These are phyloP conservation scores for Inga laurina DNA, from an alignment of 306 rosid species.

Conservation along the genomic window DNA sequence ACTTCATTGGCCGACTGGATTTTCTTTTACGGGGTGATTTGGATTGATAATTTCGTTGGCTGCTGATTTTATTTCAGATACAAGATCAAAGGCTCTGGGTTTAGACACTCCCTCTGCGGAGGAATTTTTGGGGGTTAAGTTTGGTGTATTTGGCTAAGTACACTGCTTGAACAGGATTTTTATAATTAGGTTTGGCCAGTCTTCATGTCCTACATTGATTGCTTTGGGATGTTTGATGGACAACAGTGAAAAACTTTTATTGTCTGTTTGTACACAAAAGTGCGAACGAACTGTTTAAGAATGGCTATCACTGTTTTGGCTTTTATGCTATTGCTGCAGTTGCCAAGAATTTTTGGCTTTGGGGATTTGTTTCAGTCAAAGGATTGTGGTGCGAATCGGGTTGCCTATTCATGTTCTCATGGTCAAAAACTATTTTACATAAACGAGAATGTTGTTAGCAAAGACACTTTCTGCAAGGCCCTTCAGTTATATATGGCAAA, in stretches of 20 bases:
- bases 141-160: background rate
- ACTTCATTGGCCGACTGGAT: background rate
- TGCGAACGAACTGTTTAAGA: conserved; percentile 34
- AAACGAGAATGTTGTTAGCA: conserved; percentile 56
- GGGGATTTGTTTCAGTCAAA: conserved; percentile 30
- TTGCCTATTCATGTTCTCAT: conserved; percentile 45
- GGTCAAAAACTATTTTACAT: conserved; percentile 59
- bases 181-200: conserved; percentile 15
- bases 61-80: background rate
- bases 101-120: conserved; percentile 2
- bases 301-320: conserved; percentile 45
- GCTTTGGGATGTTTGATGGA: conserved; percentile 3
- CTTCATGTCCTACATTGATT: background rate
- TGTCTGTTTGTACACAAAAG: conserved; percentile 3
- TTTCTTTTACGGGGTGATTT: background rate
- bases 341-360: conserved; percentile 46
- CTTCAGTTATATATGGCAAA: conserved; percentile 54
- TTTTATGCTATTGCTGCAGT: conserved; percentile 50
- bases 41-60: background rate
- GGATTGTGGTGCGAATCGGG: conserved; percentile 55
- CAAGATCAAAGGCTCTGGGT: background rate
- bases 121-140: background rate
- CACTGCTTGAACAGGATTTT: conserved; percentile 31
- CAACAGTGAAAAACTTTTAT: conserved; percentile 32
- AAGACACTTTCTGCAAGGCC: conserved; percentile 58